Conservation (phyloP, 2,329 filamentous ascomycete species). For the Clonostachys rosea region DNA sequence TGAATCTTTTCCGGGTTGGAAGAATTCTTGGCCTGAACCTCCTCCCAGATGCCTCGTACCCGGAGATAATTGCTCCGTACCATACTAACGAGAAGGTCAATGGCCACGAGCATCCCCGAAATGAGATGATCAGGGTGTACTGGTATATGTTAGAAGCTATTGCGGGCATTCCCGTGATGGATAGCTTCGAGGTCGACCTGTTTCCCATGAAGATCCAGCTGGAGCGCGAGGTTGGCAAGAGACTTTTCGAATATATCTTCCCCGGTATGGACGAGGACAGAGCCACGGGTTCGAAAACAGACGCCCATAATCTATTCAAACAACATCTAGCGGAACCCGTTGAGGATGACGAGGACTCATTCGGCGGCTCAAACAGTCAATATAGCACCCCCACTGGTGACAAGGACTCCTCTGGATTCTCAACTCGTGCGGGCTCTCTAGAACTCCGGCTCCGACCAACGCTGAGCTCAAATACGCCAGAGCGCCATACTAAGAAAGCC, state of each 20-base stretch:
- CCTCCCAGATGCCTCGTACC: slow-evolving; percentile 85
- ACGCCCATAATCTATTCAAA: slow-evolving; percentile 55
- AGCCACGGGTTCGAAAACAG: slow-evolving; percentile 40
- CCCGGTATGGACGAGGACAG: slow-evolving; percentile 67
- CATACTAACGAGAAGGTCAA: slow-evolving; percentile 58
- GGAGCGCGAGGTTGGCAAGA: slow-evolving; percentile 87
- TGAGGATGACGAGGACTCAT: slow-evolving; percentile 40
- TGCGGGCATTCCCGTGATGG: slow-evolving; percentile 93
- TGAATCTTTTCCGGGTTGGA: slow-evolving; percentile 85
- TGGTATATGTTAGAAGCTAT: slow-evolving; percentile 99
- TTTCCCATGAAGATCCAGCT: slow-evolving; percentile 92
- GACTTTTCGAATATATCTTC: slow-evolving; percentile 96
- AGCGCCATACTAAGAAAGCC: slow-evolving; percentile 34
- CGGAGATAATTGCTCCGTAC: slow-evolving; percentile 92
- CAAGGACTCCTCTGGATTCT: slow-evolving; percentile 42
- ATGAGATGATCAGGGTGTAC: slow-evolving; percentile 87
- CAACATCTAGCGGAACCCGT: slow-evolving; percentile 22
- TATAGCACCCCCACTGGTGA: slow-evolving; percentile 30
- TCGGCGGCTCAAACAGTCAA: slow-evolving; percentile 30
- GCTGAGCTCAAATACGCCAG: slow-evolving; percentile 51
- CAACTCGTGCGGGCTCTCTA: slow-evolving; percentile 66
- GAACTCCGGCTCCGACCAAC: slow-evolving; percentile 83
- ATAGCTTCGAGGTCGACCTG: slow-evolving; percentile 91
- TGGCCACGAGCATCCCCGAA: slow-evolving; percentile 38
- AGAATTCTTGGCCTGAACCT: slow-evolving; percentile 87